Evolutionary conservation across 2,329 filamentous ascomycete genomes (phyloP).

Genomic region (Leptoxyphium fumago): DNA sequence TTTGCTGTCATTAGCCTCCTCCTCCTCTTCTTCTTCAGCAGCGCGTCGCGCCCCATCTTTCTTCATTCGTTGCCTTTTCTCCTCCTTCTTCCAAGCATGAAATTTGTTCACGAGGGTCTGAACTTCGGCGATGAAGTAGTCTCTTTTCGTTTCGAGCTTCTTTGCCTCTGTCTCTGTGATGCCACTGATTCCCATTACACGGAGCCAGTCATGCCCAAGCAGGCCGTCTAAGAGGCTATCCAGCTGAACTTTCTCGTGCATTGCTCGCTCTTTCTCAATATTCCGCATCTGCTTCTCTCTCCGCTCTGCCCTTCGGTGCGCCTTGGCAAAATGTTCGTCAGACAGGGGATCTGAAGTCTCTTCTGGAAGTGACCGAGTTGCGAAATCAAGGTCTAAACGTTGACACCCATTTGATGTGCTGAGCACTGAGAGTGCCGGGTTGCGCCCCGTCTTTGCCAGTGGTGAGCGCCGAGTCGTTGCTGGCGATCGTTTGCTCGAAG

Average conservation of each 20-base stretch:
- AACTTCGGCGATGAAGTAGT: constrained; percentile 74
- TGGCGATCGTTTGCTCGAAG: not conserved
- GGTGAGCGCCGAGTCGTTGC: not conserved
- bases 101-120: constrained; percentile 76
- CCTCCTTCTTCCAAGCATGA: constrained; percentile 71
- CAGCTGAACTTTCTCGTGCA: constrained; percentile 52
- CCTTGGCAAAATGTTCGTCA: constrained; percentile 41
- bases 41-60: constrained; percentile 46
- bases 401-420: constrained; percentile 12
- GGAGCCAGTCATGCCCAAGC: constrained; percentile 83
- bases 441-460: not conserved
- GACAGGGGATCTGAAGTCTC: constrained; percentile 38
- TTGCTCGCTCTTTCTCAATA: constrained; percentile 50
- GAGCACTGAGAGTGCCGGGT: not conserved
- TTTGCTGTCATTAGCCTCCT: constrained; percentile 21
- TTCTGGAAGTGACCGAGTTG: constrained; percentile 13
- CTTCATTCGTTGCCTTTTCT: constrained; percentile 66
- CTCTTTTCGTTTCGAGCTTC: constrained; percentile 70
- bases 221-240: constrained; percentile 63
- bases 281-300: constrained; percentile 56
- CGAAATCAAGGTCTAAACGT: constrained; percentile 25
- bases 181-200: constrained; percentile 75
- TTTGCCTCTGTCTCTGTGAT: constrained; percentile 76
- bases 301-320: constrained; percentile 46
- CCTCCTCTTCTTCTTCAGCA: constrained; percentile 29